Percentiles rank a stretch among this genome's conserved stretches.
These are phyloP conservation scores for Ciborinia camelliae DNA, from an alignment of 2,329 filamentous ascomycete species.

Conservation along the genomic window DNA sequence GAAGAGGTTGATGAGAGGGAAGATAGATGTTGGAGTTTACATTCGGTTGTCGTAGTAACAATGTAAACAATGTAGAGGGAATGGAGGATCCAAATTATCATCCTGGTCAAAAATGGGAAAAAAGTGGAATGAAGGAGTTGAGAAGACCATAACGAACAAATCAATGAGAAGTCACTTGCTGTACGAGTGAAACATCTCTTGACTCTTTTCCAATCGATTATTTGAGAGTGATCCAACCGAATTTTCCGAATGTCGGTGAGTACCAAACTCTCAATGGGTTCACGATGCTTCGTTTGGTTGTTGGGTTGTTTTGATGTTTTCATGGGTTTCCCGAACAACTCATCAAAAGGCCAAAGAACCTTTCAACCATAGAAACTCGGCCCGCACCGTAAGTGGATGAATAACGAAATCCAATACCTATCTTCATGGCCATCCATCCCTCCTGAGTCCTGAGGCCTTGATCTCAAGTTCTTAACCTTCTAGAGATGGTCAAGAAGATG, in stretches of 20 bases:
- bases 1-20: background rate
- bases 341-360: background rate
- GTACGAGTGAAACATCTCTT: background rate
- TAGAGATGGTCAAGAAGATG: no score
- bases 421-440: background rate
- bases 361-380: background rate
- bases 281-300: background rate
- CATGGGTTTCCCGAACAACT: background rate
- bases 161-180: no score
- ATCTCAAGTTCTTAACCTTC: no score
- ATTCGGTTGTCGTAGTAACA: conserved; percentile 10
- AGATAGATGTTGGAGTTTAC: background rate
- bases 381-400: background rate
- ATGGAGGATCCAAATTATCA: background rate
- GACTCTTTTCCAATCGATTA: background rate
- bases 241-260: conserved; percentile 15
- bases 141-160: background rate
- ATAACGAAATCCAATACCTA: background rate
- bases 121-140: conserved; percentile 5
- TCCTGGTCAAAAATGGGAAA: background rate
- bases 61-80: background rate
- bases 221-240: background rate
- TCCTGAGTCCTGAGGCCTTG: background rate
- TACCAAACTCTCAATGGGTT: background rate
- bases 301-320: background rate